A percentile compares a stretch with the other conserved stretches of the same genome.
These are phyloP conservation scores for Symbiodinium natans DNA, from an alignment of 73 alveolate species.

Conservation along the genomic window DNA sequence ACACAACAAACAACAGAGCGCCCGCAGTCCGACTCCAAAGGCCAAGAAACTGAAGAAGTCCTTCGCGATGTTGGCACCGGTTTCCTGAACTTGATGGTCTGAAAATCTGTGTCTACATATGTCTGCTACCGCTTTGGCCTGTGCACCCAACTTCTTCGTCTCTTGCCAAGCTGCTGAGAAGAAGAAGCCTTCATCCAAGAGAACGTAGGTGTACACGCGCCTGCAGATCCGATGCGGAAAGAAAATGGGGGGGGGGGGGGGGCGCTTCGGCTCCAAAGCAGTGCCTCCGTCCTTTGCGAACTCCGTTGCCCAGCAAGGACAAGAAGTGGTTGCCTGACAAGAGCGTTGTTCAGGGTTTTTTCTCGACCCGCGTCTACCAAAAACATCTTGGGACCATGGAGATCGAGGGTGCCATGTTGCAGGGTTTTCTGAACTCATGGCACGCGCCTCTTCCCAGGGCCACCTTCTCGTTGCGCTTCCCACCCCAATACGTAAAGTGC, in stretches of 20 bases:
- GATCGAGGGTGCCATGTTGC: background rate
- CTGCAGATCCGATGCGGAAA: background rate
- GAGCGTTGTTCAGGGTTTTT: no score
- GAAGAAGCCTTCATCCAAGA: constrained; percentile 30
- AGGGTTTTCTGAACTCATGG: background rate
- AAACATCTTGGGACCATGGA: no score
- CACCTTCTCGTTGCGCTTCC: background rate
- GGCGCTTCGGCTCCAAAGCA: background rate
- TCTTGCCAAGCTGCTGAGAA: constrained; percentile 5
- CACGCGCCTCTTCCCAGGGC: background rate
- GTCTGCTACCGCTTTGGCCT: no score
- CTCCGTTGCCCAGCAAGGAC: background rate
- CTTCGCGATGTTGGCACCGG: constrained; percentile 11
- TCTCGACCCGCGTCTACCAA: no score
- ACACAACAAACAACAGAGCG: background rate
- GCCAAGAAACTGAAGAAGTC: constrained; percentile 21
- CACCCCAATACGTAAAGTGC: constrained; percentile 7
- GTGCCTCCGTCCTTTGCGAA: constrained; percentile 11
- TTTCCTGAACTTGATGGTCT: background rate
- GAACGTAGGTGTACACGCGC: constrained; percentile 20
- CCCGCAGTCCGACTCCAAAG: background rate
- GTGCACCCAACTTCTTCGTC: no score
- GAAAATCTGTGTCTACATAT: background rate
- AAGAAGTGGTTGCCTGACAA: background rate
- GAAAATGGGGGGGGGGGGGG: background rate